Conservation (phyloP, 2,329 filamentous ascomycete genomes). For the Fusarium vanettenii region DNA sequence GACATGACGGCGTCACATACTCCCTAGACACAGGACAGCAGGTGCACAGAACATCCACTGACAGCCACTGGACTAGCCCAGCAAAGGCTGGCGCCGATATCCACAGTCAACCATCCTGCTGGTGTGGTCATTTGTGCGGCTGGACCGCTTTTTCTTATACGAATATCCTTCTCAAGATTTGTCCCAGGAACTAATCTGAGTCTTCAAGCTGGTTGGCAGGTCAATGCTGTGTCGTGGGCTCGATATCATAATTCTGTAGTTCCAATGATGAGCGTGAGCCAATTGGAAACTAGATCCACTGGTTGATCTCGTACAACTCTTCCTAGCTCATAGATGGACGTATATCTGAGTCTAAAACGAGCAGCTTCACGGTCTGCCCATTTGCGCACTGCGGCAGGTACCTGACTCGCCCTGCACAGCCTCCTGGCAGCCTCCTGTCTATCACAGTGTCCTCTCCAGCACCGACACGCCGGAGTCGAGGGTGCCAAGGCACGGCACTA, state of each 20-base stretch:
- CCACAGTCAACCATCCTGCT: conserved; percentile 40
- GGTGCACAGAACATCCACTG: conserved; percentile 7
- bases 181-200: conserved; percentile 29
- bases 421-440: neutral
- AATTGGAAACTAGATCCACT: neutral
- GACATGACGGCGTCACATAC: conserved; percentile 20
- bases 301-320: conserved; percentile 6
- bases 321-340: neutral
- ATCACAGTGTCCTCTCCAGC: conserved; percentile 21
- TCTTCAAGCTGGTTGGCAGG: conserved; percentile 21
- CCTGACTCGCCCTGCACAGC: conserved; percentile 29
- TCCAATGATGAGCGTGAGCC: neutral
- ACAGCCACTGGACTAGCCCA: conserved; percentile 31
- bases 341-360: conserved; percentile 7
- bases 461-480: conserved; percentile 17
- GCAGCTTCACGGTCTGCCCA: conserved; percentile 1
- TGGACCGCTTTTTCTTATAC: conserved; percentile 29
- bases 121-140: conserved; percentile 17
- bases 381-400: conserved; percentile 6
- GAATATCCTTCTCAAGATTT: conserved; percentile 37
- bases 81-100: conserved; percentile 21
- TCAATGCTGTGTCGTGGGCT: neutral
- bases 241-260: neutral
- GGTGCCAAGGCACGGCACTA: conserved; percentile 10
- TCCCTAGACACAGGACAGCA: neutral